Evolutionary conservation across 495 filamentous ascomycete species (phyloP).

Genomic region (Aspergillus affinis): DNA sequence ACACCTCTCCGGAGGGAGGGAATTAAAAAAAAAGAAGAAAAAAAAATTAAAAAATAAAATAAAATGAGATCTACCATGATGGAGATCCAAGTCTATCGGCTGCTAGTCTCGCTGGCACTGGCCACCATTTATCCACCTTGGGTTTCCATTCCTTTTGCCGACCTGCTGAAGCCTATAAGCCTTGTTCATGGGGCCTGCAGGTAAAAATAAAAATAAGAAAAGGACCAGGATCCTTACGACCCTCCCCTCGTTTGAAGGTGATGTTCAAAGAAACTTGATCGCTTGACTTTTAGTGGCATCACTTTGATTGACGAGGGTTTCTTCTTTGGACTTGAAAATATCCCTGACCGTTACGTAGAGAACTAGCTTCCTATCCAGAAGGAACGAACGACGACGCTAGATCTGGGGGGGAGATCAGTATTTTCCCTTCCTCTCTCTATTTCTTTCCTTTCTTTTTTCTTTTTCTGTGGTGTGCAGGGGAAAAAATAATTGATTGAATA

Average conservation of each 20-base stretch:
- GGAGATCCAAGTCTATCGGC: slow-evolving; percentile 47
- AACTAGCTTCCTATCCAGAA: neutral
- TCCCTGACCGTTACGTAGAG: neutral
- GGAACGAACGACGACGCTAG: neutral
- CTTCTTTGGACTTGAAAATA: neutral
- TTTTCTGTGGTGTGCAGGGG: neutral
- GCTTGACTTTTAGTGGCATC: slow-evolving; percentile 1
- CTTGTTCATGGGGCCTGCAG: slow-evolving; percentile 27
- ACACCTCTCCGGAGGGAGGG: neutral
- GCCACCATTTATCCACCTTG: slow-evolving; percentile 34
- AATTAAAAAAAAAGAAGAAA: neutral
- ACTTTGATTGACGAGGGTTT: neutral
- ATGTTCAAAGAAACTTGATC: slow-evolving; percentile 4
- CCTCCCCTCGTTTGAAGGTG: slow-evolving; percentile 11
- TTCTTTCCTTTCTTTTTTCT: slow-evolving; percentile 9
- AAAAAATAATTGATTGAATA: neutral
- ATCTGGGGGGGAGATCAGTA: neutral
- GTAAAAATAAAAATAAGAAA: neutral
- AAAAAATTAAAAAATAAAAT: slow-evolving; percentile 5
- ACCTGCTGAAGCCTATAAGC: slow-evolving; percentile 26
- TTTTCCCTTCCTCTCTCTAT: neutral
- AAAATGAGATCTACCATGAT: slow-evolving; percentile 38
- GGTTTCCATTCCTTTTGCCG: slow-evolving; percentile 15
- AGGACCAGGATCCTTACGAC: slow-evolving; percentile 10
- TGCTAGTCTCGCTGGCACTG: slow-evolving; percentile 41